These are phyloP conservation scores for Pythium grandisporangium DNA, from an alignment of 352 stramenopile genomes.

Conservation along the genomic window DNA sequence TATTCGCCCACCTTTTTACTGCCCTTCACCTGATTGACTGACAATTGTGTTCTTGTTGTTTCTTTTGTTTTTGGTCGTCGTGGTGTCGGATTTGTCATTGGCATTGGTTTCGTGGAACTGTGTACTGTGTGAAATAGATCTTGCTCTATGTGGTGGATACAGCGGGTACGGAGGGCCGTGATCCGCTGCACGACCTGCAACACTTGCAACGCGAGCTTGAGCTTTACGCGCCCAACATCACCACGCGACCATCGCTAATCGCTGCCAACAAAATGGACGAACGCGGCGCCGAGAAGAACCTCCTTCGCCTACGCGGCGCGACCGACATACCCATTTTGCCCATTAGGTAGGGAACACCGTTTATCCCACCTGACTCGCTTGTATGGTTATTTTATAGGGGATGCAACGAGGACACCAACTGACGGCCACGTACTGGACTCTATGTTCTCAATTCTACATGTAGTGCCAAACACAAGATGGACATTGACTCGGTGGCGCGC, in stretches of 20 bases:
- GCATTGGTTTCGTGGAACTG: no score
- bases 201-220: slow-evolving; percentile 82
- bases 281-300: slow-evolving; percentile 66
- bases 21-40: no score
- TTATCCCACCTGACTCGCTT: no score
- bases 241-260: slow-evolving; percentile 74
- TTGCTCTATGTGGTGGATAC: slow-evolving; percentile 84
- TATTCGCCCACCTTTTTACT: slow-evolving; percentile 1
- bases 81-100: no score
- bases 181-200: slow-evolving; percentile 64
- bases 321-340: slow-evolving; percentile 73
- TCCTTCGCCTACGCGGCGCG: slow-evolving; percentile 57
- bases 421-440: no score
- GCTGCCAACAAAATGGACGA: slow-evolving; percentile 89
- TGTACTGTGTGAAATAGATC: no score
- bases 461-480: slow-evolving; percentile 80
- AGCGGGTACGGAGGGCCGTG: slow-evolving; percentile 61
- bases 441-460: no score
- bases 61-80: no score
- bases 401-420: no score
- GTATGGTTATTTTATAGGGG: no score
- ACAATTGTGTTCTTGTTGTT: no score
- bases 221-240: slow-evolving; percentile 82
- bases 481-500: slow-evolving; percentile 72
- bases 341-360: slow-evolving; percentile 58